These are phyloP conservation scores for Clonostachys solani DNA, from an alignment of 2,329 filamentous ascomycete genomes.

Conservation along the genomic window DNA sequence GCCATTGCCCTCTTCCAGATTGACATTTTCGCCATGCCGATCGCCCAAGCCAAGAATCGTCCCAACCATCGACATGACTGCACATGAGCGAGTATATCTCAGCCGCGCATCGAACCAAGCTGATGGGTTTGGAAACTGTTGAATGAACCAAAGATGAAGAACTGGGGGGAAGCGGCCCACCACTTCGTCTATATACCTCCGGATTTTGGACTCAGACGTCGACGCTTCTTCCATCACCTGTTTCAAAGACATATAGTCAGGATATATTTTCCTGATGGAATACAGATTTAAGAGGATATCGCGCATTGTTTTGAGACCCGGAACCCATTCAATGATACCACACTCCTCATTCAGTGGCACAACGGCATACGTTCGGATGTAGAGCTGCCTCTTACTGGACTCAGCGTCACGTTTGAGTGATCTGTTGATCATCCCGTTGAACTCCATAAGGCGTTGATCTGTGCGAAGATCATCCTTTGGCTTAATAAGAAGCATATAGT, in stretches of 20 bases:
- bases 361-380: slow-evolving; percentile 96
- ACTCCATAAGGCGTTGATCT: slow-evolving; percentile 98
- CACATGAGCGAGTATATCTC: slow-evolving; percentile 86
- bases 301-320: slow-evolving; percentile 88
- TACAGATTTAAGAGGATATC: slow-evolving; percentile 84
- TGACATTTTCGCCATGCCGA: slow-evolving; percentile 93
- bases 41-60: slow-evolving; percentile 92
- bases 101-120: slow-evolving; percentile 88
- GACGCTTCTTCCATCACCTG: slow-evolving; percentile 60
- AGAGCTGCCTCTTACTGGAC: slow-evolving; percentile 82
- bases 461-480: slow-evolving; percentile 97
- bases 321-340: slow-evolving; percentile 97
- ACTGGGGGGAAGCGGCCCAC: slow-evolving; percentile 71
- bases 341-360: slow-evolving; percentile 97
- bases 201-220: slow-evolving; percentile 52
- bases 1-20: slow-evolving; percentile 89
- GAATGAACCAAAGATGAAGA: slow-evolving; percentile 91
- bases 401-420: slow-evolving; percentile 89
- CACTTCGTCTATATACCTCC: slow-evolving; percentile 66
- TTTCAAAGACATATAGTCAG: slow-evolving; percentile 66
- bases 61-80: slow-evolving; percentile 99
- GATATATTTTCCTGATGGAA: slow-evolving; percentile 64
- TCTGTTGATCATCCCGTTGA: slow-evolving; percentile 96
- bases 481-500: slow-evolving; percentile 90
- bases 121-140: slow-evolving; percentile 89